Percentiles rank a stretch among this genome's conserved stretches.
phyloP scores from a whole-genome alignment of 2,329 filamentous ascomycete genomes.

The Colletotrichum horii region DNA sequence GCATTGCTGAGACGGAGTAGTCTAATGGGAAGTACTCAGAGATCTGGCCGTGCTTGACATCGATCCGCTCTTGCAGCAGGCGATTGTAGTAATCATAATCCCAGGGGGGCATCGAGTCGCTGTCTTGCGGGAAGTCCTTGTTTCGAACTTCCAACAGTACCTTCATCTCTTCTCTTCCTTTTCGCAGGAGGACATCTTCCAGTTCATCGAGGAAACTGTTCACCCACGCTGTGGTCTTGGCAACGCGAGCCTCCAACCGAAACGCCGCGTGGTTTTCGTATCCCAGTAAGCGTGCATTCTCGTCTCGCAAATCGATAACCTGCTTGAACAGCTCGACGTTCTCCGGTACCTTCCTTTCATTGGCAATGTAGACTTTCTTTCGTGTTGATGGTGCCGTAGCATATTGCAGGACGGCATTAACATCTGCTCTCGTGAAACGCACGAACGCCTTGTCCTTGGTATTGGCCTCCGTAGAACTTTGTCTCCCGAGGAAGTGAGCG shows the following conservation, averaged over 20 bases:
- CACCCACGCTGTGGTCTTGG: not conserved
- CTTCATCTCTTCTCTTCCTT: not conserved
- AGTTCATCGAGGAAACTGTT: not conserved
- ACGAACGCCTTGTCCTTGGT: not conserved
- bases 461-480: accelerated
- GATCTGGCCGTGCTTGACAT: not conserved
- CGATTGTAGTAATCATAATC: not conserved
- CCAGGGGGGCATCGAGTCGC: not conserved
- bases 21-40: not conserved
- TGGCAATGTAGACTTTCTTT: not conserved
- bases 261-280: not conserved
- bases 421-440: not conserved
- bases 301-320: not conserved
- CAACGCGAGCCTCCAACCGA: not conserved
- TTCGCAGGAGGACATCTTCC: not conserved
- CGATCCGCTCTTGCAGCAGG: not conserved
- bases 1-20: not conserved
- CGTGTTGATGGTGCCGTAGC: not conserved
- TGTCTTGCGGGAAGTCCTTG: not conserved
- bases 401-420: not conserved
- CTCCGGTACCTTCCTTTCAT: not conserved
- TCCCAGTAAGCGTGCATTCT: not conserved
- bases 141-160: accelerated
- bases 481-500: not conserved
- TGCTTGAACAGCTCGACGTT: not conserved